Conservation (phyloP, 2,329 filamentous ascomycete genomes). For the Penicillium sp. region DNA sequence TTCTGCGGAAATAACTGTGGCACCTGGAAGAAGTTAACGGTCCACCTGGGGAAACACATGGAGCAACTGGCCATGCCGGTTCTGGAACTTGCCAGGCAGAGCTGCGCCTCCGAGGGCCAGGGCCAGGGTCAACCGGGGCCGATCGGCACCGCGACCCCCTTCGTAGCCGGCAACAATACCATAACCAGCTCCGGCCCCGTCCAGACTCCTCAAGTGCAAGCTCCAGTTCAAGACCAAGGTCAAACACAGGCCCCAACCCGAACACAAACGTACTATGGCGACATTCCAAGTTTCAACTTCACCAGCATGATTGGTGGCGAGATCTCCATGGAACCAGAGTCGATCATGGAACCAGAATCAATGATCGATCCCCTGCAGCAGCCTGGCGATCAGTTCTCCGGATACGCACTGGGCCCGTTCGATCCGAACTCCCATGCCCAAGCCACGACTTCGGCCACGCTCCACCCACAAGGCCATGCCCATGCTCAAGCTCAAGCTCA, state of each 20-base stretch:
- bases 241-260: neutral
- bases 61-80: constrained; percentile 87
- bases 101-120: constrained; percentile 40
- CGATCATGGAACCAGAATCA: constrained; percentile 38
- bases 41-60: constrained; percentile 95
- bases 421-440: constrained; percentile 19
- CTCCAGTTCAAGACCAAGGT: neutral
- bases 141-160: neutral
- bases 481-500: constrained; percentile 25
- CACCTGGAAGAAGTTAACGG: constrained; percentile 90
- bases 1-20: constrained; percentile 83
- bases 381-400: constrained; percentile 28
- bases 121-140: constrained; percentile 18
- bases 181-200: neutral
- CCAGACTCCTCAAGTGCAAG: no score
- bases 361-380: constrained; percentile 28
- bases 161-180: neutral
- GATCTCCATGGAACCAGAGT: constrained; percentile 38
- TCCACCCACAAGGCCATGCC: constrained; percentile 25
- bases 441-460: constrained; percentile 23
- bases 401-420: constrained; percentile 18
- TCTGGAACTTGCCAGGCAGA: constrained; percentile 58
- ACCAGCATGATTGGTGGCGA: constrained; percentile 34
- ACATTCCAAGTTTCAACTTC: constrained; percentile 26
- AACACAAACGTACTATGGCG: constrained; percentile 14